A percentile compares a stretch with the other conserved stretches of the same genome.
Evolutionary conservation across 2,329 filamentous ascomycete species (phyloP).

Genomic region (Trichophyton equinum): DNA sequence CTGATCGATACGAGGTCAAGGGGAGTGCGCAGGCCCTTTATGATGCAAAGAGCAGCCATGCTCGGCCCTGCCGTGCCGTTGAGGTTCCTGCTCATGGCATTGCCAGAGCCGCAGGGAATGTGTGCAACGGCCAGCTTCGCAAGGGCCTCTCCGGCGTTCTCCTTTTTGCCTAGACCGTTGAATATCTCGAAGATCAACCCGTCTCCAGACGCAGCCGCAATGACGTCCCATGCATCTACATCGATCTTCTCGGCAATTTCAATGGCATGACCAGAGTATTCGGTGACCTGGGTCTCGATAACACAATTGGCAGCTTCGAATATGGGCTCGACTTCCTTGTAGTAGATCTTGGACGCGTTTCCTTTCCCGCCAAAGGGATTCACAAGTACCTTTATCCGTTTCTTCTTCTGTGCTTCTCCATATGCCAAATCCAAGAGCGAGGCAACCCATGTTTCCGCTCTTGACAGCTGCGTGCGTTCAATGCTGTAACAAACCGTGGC

Average conservation of each 20-base stretch:
- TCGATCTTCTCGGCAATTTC: constrained; percentile 66
- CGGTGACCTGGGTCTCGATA: constrained; percentile 61
- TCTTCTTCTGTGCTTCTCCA: constrained; percentile 51
- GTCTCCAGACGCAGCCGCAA: constrained; percentile 84
- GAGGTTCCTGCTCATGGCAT: constrained; percentile 82
- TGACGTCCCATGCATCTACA: constrained; percentile 66
- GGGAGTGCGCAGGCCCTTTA: constrained; percentile 76
- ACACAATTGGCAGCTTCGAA: constrained; percentile 69
- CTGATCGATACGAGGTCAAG: constrained; percentile 81
- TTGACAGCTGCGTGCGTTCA: constrained; percentile 38
- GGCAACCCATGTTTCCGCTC: constrained; percentile 50
- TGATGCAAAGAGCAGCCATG: constrained; percentile 64
- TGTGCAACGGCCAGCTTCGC: constrained; percentile 68
- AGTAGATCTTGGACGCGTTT: constrained; percentile 58
- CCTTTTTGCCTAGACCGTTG: constrained; percentile 70
- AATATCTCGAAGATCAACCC: constrained; percentile 88
- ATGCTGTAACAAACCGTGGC: constrained; percentile 51
- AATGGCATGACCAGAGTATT: constrained; percentile 60
- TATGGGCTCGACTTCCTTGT: constrained; percentile 63
- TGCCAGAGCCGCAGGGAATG: constrained; percentile 85
- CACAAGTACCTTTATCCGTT: constrained; percentile 74
- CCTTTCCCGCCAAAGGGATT: constrained; percentile 88
- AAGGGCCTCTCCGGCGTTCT: constrained; percentile 63
- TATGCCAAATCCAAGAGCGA: constrained; percentile 60
- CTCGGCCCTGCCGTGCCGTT: constrained; percentile 67